Conservation (phyloP, 768 basidiomycete species). For the Tricholoma sp. region DNA sequence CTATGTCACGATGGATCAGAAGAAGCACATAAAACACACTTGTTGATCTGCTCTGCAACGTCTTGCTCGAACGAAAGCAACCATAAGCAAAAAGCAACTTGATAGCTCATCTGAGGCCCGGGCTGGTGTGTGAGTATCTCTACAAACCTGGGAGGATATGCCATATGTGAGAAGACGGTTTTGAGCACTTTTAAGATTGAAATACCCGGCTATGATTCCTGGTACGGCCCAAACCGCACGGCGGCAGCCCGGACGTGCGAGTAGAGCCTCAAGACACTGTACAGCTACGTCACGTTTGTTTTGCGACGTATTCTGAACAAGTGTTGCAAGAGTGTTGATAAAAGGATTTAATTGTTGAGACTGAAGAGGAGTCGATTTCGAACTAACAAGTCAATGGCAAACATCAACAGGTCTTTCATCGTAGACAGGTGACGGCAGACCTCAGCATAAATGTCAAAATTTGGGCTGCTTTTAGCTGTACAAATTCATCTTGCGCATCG, state of each 20-base stretch:
- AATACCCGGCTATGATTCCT: constrained; percentile 64
- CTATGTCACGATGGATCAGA: background rate
- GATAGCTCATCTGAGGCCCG: constrained; percentile 93
- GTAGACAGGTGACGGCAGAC: constrained; percentile 30
- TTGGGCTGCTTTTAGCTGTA: constrained; percentile 86
- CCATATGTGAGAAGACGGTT: background rate
- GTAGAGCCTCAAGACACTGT: constrained; percentile 82
- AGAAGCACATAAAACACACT: constrained; percentile 41
- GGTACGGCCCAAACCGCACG: constrained; percentile 76
- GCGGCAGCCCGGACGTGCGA: constrained; percentile 78
- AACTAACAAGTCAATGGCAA: constrained; percentile 26
- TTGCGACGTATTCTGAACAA: constrained; percentile 54
- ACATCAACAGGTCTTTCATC: background rate
- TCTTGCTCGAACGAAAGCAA: constrained; percentile 86
- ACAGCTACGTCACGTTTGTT: constrained; percentile 87
- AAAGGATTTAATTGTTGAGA: constrained; percentile 56
- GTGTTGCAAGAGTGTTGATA: constrained; percentile 49
- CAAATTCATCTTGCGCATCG: constrained; percentile 88
- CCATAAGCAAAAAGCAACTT: constrained; percentile 92
- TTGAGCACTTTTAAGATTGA: background rate
- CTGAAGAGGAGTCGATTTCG: constrained; percentile 44
- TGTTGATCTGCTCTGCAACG: constrained; percentile 82
- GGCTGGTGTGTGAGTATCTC: constrained; percentile 79
- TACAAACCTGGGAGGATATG: constrained; percentile 52
- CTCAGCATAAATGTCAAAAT: constrained; percentile 84